phyloP scores from a whole-genome alignment of 2,329 filamentous ascomycete genomes.

The Ophiocordyceps australis region DNA sequence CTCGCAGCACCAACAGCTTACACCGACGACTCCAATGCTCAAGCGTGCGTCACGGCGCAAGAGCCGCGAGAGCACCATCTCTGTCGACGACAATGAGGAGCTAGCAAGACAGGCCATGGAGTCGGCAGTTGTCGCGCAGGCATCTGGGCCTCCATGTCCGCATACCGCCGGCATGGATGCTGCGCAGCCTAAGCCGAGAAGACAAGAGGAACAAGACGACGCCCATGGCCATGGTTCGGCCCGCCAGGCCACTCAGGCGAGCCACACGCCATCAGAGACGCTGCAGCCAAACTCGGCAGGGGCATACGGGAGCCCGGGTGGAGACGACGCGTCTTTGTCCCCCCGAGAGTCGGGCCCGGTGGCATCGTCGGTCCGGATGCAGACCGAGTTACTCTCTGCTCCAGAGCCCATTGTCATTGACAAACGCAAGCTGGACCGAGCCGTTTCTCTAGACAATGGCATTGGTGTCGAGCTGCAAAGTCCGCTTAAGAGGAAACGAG shows the following conservation, averaged over 20 bases:
- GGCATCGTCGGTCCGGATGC: slow-evolving; percentile 25
- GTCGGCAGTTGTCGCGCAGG: slow-evolving; percentile 33
- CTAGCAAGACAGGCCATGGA: slow-evolving; percentile 34
- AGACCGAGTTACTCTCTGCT: slow-evolving; percentile 30
- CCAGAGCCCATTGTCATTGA: slow-evolving; percentile 23
- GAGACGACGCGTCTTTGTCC: slow-evolving; percentile 21
- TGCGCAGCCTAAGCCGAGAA: slow-evolving; percentile 9
- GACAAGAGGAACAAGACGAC: slow-evolving; percentile 1
- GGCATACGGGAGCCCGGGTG: slow-evolving; percentile 28
- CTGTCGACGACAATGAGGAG: slow-evolving; percentile 43
- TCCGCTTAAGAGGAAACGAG: slow-evolving; percentile 31
- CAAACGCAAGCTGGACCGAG: slow-evolving; percentile 31
- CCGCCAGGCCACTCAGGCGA: slow-evolving; percentile 57
- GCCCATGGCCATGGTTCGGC: slow-evolving; percentile 18
- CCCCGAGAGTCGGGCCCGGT: slow-evolving; percentile 23
- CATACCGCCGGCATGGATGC: slow-evolving; percentile 8
- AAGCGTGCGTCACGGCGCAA: slow-evolving; percentile 32
- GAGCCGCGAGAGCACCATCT: slow-evolving; percentile 76
- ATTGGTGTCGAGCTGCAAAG: slow-evolving; percentile 19
- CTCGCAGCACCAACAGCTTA: slow-evolving; percentile 16
- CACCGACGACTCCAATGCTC: slow-evolving; percentile 24
- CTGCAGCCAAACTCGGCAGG: slow-evolving; percentile 40
- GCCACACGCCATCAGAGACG: slow-evolving; percentile 59
- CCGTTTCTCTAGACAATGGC: slow-evolving; percentile 12
- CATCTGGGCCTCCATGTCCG: slow-evolving; percentile 17